Conservation (phyloP, 1,139 yeast species). For the Meyerozyma guilliermondii region DNA sequence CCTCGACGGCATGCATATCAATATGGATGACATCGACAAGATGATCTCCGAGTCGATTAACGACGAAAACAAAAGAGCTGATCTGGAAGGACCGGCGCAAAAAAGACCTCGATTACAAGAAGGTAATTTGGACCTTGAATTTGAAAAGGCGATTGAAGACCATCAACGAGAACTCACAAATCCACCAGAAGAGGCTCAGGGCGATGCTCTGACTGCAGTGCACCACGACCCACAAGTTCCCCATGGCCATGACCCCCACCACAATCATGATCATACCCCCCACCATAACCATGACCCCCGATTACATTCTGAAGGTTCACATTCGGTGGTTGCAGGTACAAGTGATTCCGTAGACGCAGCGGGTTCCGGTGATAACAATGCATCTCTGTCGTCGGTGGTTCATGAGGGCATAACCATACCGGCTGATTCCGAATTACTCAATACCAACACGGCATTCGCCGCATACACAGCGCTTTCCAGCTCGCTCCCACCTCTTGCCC, state of each 20-base stretch:
- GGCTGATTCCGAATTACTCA: slow-evolving; percentile 32
- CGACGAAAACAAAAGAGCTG: slow-evolving; percentile 4
- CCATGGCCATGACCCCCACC: not conserved
- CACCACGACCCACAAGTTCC: too few relatives aligned
- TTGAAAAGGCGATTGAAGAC: slow-evolving; percentile 7
- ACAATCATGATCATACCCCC: not conserved
- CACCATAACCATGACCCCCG: not conserved
- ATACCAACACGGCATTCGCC: slow-evolving; percentile 37
- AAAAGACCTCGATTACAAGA: slow-evolving; percentile 2
- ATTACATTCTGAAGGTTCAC: not conserved
- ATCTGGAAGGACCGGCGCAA: not conserved
- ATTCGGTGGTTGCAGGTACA: not conserved
- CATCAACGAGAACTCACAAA: slow-evolving; percentile 4
- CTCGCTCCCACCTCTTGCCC: slow-evolving; percentile 34
- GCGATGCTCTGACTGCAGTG: too few relatives aligned
- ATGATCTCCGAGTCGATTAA: slow-evolving; percentile 14
- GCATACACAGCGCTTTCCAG: slow-evolving; percentile 40
- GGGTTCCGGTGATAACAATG: not conserved
- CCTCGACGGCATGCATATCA: slow-evolving; percentile 7
- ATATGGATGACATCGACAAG: slow-evolving; percentile 14
- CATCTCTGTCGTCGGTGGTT: slow-evolving; percentile 1
- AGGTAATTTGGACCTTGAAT: slow-evolving; percentile 6
- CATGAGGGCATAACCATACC: slow-evolving; percentile 8
- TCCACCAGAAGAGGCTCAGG: slow-evolving; percentile 1
- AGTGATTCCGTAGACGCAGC: not conserved